These are phyloP conservation scores for Cryptococcus jaspeensis DNA, from an alignment of 1,284 basidiomycete genomes.

Conservation along the genomic window DNA sequence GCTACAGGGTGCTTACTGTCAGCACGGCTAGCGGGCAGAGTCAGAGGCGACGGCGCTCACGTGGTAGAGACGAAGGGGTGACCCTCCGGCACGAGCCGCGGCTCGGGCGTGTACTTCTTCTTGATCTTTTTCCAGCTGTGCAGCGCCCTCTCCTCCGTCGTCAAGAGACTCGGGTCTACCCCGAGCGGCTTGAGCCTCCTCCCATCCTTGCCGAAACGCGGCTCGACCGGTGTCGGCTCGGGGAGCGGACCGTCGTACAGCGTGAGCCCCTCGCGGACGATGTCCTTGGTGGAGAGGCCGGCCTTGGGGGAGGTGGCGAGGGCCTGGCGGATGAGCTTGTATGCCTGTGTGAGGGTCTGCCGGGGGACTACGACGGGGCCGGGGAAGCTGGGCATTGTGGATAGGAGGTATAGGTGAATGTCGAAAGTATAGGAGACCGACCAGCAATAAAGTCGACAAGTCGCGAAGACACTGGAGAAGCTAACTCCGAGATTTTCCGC, in stretches of 20 bases:
- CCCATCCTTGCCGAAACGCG: background rate
- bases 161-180: too few species aligned
- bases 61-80: constrained; percentile 42
- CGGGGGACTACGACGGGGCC: background rate
- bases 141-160: background rate
- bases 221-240: background rate
- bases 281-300: constrained; percentile 34
- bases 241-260: constrained; percentile 6
- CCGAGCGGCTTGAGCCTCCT: background rate
- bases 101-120: constrained; percentile 8
- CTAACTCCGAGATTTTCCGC: background rate
- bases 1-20: constrained; percentile 14
- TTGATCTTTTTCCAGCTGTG: constrained; percentile 1
- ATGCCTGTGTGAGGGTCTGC: constrained; percentile 25
- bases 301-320: constrained; percentile 22
- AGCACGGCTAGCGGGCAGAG: too few species aligned
- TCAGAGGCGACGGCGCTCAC: constrained; percentile 22
- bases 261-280: constrained; percentile 30
- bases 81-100: constrained; percentile 28
- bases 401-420: background rate
- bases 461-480: too few species aligned
- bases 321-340: constrained; percentile 33
- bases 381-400: background rate
- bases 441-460: too few species aligned
- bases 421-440: too few species aligned